Percentiles rank a stretch among this genome's conserved stretches.
Conservation (phyloP, 2,329 filamentous ascomycete genomes). For the Remersonia thermophila region DNA sequence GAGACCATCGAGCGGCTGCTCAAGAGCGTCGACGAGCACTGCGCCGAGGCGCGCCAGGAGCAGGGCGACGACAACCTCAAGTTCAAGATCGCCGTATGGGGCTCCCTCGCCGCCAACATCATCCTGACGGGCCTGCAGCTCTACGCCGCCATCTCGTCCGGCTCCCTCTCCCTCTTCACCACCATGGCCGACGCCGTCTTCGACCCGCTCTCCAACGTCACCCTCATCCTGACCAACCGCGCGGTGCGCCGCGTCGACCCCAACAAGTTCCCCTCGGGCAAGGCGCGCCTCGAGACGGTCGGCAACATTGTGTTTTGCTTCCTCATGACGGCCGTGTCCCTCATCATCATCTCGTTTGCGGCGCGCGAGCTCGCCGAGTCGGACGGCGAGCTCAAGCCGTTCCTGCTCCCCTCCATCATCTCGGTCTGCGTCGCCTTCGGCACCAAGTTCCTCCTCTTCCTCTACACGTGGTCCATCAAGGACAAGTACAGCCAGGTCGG, state of each 20-base stretch:
- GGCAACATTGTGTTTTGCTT: slow-evolving; percentile 96
- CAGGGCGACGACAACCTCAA: slow-evolving; percentile 70
- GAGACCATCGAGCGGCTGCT: slow-evolving; percentile 84
- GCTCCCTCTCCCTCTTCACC: slow-evolving; percentile 90
- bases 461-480: slow-evolving; percentile 86
- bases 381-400: slow-evolving; percentile 43
- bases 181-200: slow-evolving; percentile 95
- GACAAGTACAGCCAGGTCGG: slow-evolving; percentile 85
- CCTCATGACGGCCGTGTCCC: slow-evolving; percentile 83
- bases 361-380: slow-evolving; percentile 52
- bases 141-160: slow-evolving; percentile 75
- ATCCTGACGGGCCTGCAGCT: slow-evolving; percentile 69
- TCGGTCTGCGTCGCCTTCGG: slow-evolving; percentile 72
- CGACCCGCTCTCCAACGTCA: slow-evolving; percentile 81
- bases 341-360: slow-evolving; percentile 86
- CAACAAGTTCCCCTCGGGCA: slow-evolving; percentile 78
- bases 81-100: slow-evolving; percentile 53
- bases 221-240: slow-evolving; percentile 73
- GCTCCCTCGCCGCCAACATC: slow-evolving; percentile 68
- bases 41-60: slow-evolving; percentile 67
- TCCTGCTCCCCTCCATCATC: slow-evolving; percentile 73
- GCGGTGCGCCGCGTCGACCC: slow-evolving; percentile 81
- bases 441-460: slow-evolving; percentile 72
- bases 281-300: slow-evolving; percentile 85
- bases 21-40: slow-evolving; percentile 86